Percentiles rank a stretch among this genome's conserved stretches.
Conservation (phyloP, 257 asterid genomes). For the Lycium barbarum region DNA sequence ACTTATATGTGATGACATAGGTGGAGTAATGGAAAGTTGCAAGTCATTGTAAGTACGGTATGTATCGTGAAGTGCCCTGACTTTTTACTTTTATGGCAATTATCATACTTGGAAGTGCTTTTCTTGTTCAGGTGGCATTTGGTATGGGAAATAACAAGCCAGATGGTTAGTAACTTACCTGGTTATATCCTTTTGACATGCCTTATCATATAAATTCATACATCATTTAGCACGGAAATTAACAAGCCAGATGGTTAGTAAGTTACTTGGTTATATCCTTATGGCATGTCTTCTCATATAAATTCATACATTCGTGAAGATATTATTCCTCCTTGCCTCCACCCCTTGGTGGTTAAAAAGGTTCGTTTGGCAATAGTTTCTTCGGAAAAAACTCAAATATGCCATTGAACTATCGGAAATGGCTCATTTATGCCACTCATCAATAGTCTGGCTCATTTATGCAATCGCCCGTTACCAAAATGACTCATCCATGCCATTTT, state of each 20-base stretch:
- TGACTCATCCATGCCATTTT: too few relatives aligned
- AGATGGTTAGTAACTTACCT: constrained; percentile 69
- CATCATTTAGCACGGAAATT: too few relatives aligned
- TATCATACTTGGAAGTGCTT: not conserved
- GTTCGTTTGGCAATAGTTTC: not conserved
- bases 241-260: too few relatives aligned
- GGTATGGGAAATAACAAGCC: constrained; percentile 99
- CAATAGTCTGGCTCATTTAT: too few relatives aligned
- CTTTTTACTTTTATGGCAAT: constrained; percentile 6
- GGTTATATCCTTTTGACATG: not conserved
- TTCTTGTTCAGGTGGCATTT: constrained; percentile 85
- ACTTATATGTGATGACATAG: constrained; percentile 47
- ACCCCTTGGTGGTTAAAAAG: not conserved
- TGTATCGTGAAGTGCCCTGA: constrained; percentile 33
- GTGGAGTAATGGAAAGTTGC: constrained; percentile 93
- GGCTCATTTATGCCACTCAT: too few relatives aligned
- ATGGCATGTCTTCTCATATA: too few relatives aligned
- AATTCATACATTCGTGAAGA: not conserved
- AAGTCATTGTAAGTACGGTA: constrained; percentile 99
- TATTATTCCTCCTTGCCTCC: constrained; percentile 2
- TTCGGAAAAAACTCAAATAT: too few relatives aligned
- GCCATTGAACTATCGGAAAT: too few relatives aligned
- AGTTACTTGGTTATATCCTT: too few relatives aligned
- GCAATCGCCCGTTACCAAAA: too few relatives aligned
- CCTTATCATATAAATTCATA: not conserved